Base-by-base conservation (phyloP, 2,329 filamentous ascomycete species). In the Pyrenochaeta sp. region DNA sequence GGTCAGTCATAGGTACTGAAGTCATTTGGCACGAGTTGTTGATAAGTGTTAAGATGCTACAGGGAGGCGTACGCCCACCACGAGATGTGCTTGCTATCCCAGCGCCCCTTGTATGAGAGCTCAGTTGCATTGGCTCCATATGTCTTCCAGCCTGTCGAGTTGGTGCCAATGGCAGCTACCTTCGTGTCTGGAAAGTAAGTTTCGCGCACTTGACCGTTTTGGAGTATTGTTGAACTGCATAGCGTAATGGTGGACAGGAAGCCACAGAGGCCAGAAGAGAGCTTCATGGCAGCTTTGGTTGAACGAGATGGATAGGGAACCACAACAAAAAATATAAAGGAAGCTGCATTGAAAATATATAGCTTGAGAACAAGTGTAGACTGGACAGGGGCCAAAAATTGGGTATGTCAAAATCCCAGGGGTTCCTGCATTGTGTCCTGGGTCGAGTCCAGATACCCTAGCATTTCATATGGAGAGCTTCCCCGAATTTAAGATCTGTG, bases 31-130 rank as follows among this genome's bases (percentile, higher is more conserved):
- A 27, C 21, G 2, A 14, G 14, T 32, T 17, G 12, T n/a, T 21
- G 23, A 23, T 20, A n/a, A 30, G 15, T 27, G 23, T 9, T 27
- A 4, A 27, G 4, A 9, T 4, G 23, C 9, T 9, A 27, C 9
- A 9, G 23, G 23, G 23, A 27, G 4, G 49, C 81, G 73, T 73
- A 83, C 81, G 82, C 83, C 83, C 83, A 86, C 81, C 82, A 87
- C 1, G 83, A 87, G 42, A 86, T 79, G 58, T 84, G 78, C 60
- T 84, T 80, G 30, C 80, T 84, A 65, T 87, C 85, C 85, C 85
- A 88, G 52, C 84, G 77, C 4, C 85, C 85, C 64, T 87, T 86
- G 75, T 87, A 88, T 0, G 83, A 82, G 9, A 88, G 75, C 63
- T 87, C 83, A 1, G 78, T 69, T 1, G 82, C 78, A 64, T 82